Conservation (phyloP, 2,329 filamentous ascomycete genomes). For the Trichothecium sympodiale region DNA sequence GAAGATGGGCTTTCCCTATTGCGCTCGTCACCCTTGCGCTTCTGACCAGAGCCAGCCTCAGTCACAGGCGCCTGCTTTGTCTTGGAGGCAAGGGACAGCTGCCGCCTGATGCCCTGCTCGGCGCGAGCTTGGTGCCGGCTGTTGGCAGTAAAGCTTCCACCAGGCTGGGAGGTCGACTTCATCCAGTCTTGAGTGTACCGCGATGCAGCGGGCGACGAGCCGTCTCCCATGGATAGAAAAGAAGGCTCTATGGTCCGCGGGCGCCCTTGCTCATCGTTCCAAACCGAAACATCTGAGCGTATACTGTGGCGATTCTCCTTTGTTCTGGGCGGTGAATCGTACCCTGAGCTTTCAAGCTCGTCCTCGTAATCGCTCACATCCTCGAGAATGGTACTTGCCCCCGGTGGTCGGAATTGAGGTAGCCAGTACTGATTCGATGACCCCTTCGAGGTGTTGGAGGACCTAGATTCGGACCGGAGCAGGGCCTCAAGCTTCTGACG, state of each 20-base stretch:
- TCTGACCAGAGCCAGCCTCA: no score
- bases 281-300: background rate
- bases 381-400: no score
- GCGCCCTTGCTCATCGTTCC: background rate
- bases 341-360: no score
- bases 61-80: no score
- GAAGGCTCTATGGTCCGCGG: background rate
- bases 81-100: no score
- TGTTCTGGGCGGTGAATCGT: no score
- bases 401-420: background rate
- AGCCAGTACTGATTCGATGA: background rate
- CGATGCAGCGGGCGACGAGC: background rate
- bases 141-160: background rate
- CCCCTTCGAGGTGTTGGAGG: background rate
- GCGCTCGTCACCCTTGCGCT: no score
- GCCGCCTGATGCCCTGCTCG: no score
- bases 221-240: background rate
- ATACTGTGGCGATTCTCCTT: background rate
- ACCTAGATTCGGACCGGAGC: background rate
- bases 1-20: constrained; percentile 29
- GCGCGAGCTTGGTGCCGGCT: no score
- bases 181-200: background rate
- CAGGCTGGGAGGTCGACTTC: background rate
- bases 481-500: no score
- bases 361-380: no score